Percentiles rank a stretch among this genome's conserved stretches.
These are phyloP conservation scores for Erythrobasidium yunnanense DNA, from an alignment of 768 basidiomycete species.

Conservation along the genomic window DNA sequence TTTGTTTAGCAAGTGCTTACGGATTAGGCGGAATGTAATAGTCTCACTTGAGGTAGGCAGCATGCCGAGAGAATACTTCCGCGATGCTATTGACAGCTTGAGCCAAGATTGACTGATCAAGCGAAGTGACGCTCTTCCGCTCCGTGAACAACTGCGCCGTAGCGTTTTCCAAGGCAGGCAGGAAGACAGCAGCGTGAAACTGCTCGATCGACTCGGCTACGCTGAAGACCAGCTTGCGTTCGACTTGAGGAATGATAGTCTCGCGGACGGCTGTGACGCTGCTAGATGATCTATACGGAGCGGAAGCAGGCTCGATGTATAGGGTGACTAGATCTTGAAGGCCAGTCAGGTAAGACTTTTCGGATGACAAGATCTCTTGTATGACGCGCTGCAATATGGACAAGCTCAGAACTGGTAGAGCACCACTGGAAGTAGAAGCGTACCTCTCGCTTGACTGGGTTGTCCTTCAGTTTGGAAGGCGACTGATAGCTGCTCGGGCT, in stretches of 20 bases:
- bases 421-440: neutral
- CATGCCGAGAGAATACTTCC: constrained; percentile 79
- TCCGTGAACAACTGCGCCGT: constrained; percentile 56
- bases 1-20: neutral
- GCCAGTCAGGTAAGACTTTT: constrained; percentile 88
- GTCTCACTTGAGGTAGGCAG: constrained; percentile 71
- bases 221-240: constrained; percentile 82
- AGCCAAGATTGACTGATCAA: constrained; percentile 52
- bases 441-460: constrained; percentile 65
- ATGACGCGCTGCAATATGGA: constrained; percentile 48
- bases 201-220: constrained; percentile 79
- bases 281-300: constrained; percentile 57
- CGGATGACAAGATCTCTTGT: constrained; percentile 88
- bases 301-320: constrained; percentile 75
- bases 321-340: constrained; percentile 87
- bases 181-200: constrained; percentile 85
- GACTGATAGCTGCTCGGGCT: neutral
- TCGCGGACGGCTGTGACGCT: constrained; percentile 50
- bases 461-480: constrained; percentile 73
- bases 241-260: constrained; percentile 68
- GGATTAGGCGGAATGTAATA: neutral
- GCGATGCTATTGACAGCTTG: constrained; percentile 64
- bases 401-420: neutral
- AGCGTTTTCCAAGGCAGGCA: constrained; percentile 75
- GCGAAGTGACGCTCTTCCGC: constrained; percentile 48